Base-by-base conservation (phyloP, 1,284 basidiomycete species). In the Irpex sp. region DNA sequence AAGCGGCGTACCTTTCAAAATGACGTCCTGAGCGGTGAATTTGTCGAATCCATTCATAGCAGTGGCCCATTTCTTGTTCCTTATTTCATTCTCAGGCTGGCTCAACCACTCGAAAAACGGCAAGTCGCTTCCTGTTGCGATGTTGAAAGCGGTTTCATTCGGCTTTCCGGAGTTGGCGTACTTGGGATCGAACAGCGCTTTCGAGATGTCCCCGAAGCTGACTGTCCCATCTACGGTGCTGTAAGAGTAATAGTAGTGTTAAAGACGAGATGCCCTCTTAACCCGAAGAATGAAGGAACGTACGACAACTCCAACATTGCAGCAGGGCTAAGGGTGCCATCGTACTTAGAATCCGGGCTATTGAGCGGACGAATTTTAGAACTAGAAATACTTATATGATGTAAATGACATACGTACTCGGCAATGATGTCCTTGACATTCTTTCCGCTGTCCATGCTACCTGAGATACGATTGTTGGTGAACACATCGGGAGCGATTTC, bases 401-500 rank as follows among this genome's bases (percentile, higher is more conserved):
- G 19, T 5, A 28, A n/a, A 56, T 47, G 18, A 35, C 23, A 36
- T 49, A 23, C 36, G 4, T 19, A 67, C 64, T 45, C 48, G 1
- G 12, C 36, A 19, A 59, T 28, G 2, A 69, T 36, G 37, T 61
- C 61, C 18, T 58, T 56, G n/a, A 67, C 62, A 12, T 64, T 42
- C 61, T 73, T 72, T 12, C 65, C 58, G 2, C 69, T 72, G 61
- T 74, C 72, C 5, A 74, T 47, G 7, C 68, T 16, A 21, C 66
- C 65, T 4, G 72, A 71, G 28, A 68, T 57, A 2, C 71, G 68
- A 49, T 69, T 75, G 58, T 72, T 68, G 4, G 71, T 66, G 58
- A 73, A 75, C 1, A 68, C 67, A 48, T 75, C 68, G n/a, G 70
- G 71, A 2, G 61, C 52, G 18, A 69, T 57, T 55, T 74, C 74